phyloP scores from a whole-genome alignment of 305 asterid genomes.

The Salvia sclarea region DNA sequence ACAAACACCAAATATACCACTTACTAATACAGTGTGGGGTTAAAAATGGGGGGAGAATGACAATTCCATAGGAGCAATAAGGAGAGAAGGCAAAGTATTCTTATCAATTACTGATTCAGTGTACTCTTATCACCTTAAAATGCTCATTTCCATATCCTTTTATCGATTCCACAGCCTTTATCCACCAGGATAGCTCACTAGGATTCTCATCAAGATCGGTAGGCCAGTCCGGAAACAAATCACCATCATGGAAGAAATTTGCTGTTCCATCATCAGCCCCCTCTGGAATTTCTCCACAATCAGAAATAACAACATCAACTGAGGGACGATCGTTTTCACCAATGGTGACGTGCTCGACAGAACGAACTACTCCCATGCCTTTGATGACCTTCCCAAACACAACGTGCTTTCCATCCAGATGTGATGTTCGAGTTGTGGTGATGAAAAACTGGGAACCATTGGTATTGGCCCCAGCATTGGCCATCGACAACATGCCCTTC shows the following conservation, averaged over 20 bases:
- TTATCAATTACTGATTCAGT: background rate
- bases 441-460: slow-evolving; percentile 93
- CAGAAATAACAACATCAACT: slow-evolving; percentile 60
- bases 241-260: slow-evolving; percentile 84
- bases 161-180: slow-evolving; percentile 61
- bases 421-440: slow-evolving; percentile 91
- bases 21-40: no score
- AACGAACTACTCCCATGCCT: slow-evolving; percentile 95
- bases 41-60: no score
- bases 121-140: slow-evolving; percentile 62
- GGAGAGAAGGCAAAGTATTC: background rate
- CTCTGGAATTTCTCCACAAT: slow-evolving; percentile 85
- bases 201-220: slow-evolving; percentile 72
- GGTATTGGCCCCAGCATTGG: slow-evolving; percentile 81
- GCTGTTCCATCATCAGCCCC: slow-evolving; percentile 82
- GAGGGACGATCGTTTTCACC: slow-evolving; percentile 73
- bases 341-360: slow-evolving; percentile 70
- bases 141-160: slow-evolving; percentile 83
- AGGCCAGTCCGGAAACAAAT: slow-evolving; percentile 90
- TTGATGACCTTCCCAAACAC: slow-evolving; percentile 90
- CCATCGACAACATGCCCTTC: slow-evolving; percentile 95
- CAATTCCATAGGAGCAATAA: background rate
- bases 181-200: slow-evolving; percentile 88
- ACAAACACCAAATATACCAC: slow-evolving; percentile 35
- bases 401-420: slow-evolving; percentile 91